Conservation (phyloP, 2,329 filamentous ascomycete species). For the Trichoderma sp. region DNA sequence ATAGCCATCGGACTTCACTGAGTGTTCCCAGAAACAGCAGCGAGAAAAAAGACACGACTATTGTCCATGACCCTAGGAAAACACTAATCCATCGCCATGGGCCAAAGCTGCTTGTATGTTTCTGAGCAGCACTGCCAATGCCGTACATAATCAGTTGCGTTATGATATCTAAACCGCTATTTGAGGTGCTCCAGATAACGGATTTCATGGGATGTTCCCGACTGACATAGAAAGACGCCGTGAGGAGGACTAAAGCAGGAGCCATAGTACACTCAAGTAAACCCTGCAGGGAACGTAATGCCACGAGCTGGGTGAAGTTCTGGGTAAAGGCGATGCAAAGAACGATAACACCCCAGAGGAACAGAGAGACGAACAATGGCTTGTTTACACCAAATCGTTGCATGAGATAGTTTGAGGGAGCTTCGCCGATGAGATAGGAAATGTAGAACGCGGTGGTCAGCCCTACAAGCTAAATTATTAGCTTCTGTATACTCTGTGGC, state of each 20-base stretch:
- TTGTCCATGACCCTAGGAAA: not conserved
- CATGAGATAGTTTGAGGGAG: not conserved
- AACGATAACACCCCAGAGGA: not conserved
- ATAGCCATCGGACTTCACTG: not conserved
- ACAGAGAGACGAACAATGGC: not conserved
- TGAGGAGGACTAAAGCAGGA: not conserved
- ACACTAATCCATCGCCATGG: not conserved
- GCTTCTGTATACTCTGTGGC: not conserved
- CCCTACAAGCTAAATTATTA: not conserved
- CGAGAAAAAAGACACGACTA: not conserved
- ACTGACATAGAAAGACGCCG: not conserved
- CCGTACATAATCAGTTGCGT: not conserved
- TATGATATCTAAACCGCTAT: not conserved
- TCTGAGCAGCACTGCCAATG: not conserved
- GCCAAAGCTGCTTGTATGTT: not conserved
- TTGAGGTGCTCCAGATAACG: not conserved
- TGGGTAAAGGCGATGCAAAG: not conserved
- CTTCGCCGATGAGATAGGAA: not conserved
- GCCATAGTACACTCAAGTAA: not conserved
- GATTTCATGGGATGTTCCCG: not conserved
- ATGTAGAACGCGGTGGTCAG: not conserved
- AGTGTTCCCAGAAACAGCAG: not conserved
- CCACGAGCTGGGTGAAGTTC: not conserved
- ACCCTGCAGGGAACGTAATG: not conserved
- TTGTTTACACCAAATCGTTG: not conserved